A percentile compares a stretch with the other conserved stretches of the same genome.
phyloP scores from a whole-genome alignment of 192 early-diverging fungal genomes.

The Podila epicladia region DNA sequence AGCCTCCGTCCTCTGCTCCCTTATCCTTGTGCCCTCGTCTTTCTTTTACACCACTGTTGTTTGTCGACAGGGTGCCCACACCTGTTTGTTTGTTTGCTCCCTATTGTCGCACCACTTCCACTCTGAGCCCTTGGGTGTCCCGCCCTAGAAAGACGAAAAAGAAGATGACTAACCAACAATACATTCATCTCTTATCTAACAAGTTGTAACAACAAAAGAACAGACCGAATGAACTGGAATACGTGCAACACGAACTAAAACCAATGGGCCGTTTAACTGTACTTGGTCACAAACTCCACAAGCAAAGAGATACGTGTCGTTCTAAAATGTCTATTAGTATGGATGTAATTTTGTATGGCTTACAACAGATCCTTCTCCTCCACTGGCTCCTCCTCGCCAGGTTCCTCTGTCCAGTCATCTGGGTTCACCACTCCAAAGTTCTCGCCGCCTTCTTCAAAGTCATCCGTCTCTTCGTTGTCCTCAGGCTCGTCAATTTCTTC shows the following conservation, averaged over 20 bases:
- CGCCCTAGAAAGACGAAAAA: background rate
- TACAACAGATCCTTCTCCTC: conserved; percentile 21
- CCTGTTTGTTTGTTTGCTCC: no score
- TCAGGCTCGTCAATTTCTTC: background rate
- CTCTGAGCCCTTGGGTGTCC: background rate
- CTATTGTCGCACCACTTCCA: background rate
- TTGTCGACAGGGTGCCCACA: no score
- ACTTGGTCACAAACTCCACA: no score
- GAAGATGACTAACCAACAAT: conserved; percentile 14
- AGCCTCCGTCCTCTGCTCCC: no score
- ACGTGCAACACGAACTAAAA: no score
- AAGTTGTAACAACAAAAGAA: background rate
- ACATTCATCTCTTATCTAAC: background rate
- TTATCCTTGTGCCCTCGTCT: no score
- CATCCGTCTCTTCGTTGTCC: background rate
- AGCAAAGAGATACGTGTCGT: no score
- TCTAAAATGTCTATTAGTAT: no score
- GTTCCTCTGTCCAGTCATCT: conserved; percentile 3
- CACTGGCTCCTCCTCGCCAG: background rate
- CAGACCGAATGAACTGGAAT: no score
- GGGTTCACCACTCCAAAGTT: background rate
- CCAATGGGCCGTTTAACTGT: no score
- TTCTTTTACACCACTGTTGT: no score
- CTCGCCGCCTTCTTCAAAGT: background rate
- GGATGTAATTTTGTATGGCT: no score